phyloP scores from a whole-genome alignment of 768 basidiomycete genomes.

The Chiua virens region DNA sequence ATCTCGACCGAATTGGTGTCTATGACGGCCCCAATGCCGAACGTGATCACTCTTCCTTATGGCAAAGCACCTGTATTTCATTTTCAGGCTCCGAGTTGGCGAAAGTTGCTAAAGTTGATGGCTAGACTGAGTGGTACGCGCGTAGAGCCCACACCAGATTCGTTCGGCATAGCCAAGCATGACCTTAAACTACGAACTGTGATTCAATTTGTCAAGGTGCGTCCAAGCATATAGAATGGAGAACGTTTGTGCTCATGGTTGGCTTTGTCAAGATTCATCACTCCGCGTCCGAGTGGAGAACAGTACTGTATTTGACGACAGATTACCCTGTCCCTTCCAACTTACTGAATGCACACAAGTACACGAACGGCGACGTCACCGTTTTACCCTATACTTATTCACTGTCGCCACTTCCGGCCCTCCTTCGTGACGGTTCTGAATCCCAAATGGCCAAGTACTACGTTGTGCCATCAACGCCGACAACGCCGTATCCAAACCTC shows the following conservation, averaged over 20 bases:
- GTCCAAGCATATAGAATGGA: conserved; percentile 13
- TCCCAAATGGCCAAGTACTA: conserved; percentile 66
- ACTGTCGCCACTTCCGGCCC: conserved; percentile 55
- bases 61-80: conserved; percentile 68
- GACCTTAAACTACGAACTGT: conserved; percentile 68
- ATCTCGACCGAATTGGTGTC: conserved; percentile 48
- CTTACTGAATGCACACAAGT: conserved; percentile 45
- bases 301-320: conserved; percentile 74
- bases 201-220: conserved; percentile 76
- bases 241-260: neutral
- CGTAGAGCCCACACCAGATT: conserved; percentile 70
- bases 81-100: conserved; percentile 74
- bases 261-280: conserved; percentile 51
- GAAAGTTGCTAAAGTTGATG: conserved; percentile 70
- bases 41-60: conserved; percentile 72
- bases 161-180: conserved; percentile 54
- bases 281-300: conserved; percentile 63
- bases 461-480: conserved; percentile 60
- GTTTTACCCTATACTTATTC: conserved; percentile 73
- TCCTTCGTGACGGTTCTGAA: conserved; percentile 65
- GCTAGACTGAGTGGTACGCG: conserved; percentile 68
- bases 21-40: conserved; percentile 60
- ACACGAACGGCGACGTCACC: conserved; percentile 58
- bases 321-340: conserved; percentile 61
- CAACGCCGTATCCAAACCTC: conserved; percentile 64